phyloP scores from a whole-genome alignment of 1,284 basidiomycete species.

The Neonothopanus nambi region DNA sequence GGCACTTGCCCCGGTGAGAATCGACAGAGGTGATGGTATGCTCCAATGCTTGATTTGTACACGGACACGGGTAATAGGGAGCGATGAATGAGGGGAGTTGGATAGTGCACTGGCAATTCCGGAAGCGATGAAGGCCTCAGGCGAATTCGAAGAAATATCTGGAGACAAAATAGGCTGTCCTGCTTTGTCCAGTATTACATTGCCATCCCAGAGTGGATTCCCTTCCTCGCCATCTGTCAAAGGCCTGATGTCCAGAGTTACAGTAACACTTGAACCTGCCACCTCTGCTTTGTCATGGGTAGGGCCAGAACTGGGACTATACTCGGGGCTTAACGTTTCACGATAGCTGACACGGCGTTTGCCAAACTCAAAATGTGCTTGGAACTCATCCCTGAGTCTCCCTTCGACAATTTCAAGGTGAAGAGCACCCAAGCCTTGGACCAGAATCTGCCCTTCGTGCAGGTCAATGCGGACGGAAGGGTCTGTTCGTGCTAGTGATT shows the following conservation, averaged over 20 bases:
- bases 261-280: constrained; percentile 36
- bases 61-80: constrained; percentile 64
- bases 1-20: constrained; percentile 66
- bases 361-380: constrained; percentile 77
- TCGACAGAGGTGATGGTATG: constrained; percentile 46
- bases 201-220: constrained; percentile 73
- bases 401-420: constrained; percentile 88
- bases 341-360: constrained; percentile 78
- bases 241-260: constrained; percentile 54
- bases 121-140: constrained; percentile 55
- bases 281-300: constrained; percentile 13
- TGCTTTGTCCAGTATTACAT: constrained; percentile 57
- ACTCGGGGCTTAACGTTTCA: constrained; percentile 57
- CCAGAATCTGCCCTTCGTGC: constrained; percentile 80
- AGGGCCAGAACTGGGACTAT: constrained; percentile 7
- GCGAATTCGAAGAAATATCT: constrained; percentile 45
- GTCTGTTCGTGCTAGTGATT: constrained; percentile 80
- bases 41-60: constrained; percentile 51
- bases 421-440: constrained; percentile 83
- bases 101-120: constrained; percentile 72
- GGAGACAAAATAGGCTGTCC: constrained; percentile 56
- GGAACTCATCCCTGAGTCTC: constrained; percentile 79
- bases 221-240: constrained; percentile 57
- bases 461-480: constrained; percentile 78
- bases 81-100: constrained; percentile 72